phyloP scores from a whole-genome alignment of 73 alveolate genomes.

The Urostyla sp. region DNA sequence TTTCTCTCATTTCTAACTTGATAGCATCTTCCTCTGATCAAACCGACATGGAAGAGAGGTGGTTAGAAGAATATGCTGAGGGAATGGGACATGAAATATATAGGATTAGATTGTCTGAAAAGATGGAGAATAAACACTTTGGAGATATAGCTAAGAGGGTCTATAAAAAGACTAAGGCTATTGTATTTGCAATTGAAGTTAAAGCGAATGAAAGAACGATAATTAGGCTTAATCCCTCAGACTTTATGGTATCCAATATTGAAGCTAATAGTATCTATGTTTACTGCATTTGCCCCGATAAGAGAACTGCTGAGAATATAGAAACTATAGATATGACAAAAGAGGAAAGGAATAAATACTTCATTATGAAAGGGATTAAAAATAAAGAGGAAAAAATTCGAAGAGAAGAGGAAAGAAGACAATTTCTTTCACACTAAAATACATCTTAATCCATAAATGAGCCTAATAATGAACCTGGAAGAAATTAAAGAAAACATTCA shows the following conservation, averaged over 20 bases:
- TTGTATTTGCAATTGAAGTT: constrained; percentile 87
- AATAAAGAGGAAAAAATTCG: constrained; percentile 1
- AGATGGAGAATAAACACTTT: constrained; percentile 69
- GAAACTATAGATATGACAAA: constrained; percentile 68
- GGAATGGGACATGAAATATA: constrained; percentile 91
- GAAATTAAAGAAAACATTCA: no score
- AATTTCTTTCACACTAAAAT: no score
- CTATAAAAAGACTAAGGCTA: constrained; percentile 79
- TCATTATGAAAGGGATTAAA: constrained; percentile 24
- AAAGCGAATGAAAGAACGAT: constrained; percentile 80
- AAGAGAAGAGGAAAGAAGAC: constrained; percentile 57
- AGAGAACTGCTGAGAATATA: constrained; percentile 61
- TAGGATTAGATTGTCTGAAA: constrained; percentile 65
- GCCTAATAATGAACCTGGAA: no score
- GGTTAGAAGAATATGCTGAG: constrained; percentile 85
- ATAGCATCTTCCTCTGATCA: constrained; percentile 51
- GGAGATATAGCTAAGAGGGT: constrained; percentile 75
- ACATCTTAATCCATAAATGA: no score
- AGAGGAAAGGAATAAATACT: constrained; percentile 64
- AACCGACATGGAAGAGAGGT: constrained; percentile 73
- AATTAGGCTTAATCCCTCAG: constrained; percentile 85
- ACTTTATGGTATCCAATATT: constrained; percentile 61
- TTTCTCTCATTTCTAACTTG: constrained; percentile 76
- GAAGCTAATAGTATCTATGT: constrained; percentile 63
- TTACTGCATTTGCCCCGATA: constrained; percentile 70